Percentiles rank a stretch among this genome's conserved stretches.
Conservation (phyloP, 768 basidiomycete genomes). For the Pulveroboletus sp. region DNA sequence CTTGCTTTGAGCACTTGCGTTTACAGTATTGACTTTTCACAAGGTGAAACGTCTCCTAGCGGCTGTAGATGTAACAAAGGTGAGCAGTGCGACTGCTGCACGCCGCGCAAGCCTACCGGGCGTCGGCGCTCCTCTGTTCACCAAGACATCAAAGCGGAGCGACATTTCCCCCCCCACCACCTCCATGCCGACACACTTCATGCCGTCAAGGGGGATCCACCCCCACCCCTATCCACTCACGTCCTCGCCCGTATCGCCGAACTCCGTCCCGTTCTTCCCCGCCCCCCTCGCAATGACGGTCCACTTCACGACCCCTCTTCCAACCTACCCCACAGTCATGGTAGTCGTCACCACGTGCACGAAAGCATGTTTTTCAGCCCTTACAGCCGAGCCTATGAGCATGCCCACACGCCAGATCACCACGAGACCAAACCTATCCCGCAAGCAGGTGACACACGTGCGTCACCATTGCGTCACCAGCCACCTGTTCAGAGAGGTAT, state of each 20-base stretch:
- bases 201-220: conserved; percentile 7
- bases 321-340: conserved; percentile 39
- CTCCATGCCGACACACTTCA: conserved; percentile 17
- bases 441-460: conserved; percentile 16
- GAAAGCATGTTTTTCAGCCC: conserved; percentile 59
- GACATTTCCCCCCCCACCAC: conserved; percentile 12
- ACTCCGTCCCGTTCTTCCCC: conserved; percentile 69
- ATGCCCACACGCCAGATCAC: conserved; percentile 38
- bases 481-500: conserved; percentile 26
- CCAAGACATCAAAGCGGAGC: conserved; percentile 30
- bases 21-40: conserved; percentile 44
- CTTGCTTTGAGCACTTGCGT: conserved; percentile 36
- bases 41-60: conserved; percentile 45
- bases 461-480: conserved; percentile 21
- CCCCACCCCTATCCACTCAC: conserved; percentile 39
- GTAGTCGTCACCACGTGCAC: conserved; percentile 45
- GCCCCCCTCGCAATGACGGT: conserved; percentile 42
- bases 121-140: conserved; percentile 33
- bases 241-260: conserved; percentile 62
- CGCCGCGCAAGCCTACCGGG: conserved; percentile 44
- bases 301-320: conserved; percentile 49
- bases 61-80: conserved; percentile 46
- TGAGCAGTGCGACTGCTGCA: conserved; percentile 57
- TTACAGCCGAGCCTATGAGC: conserved; percentile 65
- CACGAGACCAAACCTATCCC: conserved; percentile 21